Percentiles rank a stretch among this genome's conserved stretches.
Conservation (phyloP, 2,329 filamentous ascomycete genomes). For the Amphichorda felina region DNA sequence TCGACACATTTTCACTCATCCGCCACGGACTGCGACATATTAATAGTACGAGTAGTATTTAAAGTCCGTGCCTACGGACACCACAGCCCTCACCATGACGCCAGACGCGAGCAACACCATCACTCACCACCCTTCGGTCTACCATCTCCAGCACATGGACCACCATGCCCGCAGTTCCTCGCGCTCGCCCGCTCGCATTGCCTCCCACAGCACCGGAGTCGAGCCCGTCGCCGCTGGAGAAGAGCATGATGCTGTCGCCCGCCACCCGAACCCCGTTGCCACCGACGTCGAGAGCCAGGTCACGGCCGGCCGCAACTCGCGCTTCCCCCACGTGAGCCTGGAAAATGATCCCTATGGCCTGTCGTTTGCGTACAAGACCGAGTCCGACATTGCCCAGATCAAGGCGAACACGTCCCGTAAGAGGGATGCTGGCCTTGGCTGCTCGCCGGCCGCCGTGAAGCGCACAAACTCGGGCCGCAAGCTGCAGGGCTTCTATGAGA, state of each 20-base stretch:
- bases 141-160: slow-evolving; percentile 24
- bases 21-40: too few relatives aligned
- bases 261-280: slow-evolving; percentile 21
- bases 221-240: slow-evolving; percentile 23
- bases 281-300: slow-evolving; percentile 38
- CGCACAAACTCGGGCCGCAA: slow-evolving; percentile 31
- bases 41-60: too few relatives aligned
- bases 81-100: slow-evolving; percentile 26
- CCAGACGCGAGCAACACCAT: slow-evolving; percentile 27
- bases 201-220: slow-evolving; percentile 27
- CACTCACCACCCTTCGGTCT: slow-evolving; percentile 31
- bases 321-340: slow-evolving; percentile 43
- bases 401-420: slow-evolving; percentile 72
- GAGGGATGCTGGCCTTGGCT: slow-evolving; percentile 34
- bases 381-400: slow-evolving; percentile 64
- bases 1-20: too few relatives aligned
- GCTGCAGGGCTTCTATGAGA: slow-evolving; percentile 73
- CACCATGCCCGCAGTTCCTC: slow-evolving; percentile 18
- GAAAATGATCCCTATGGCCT: slow-evolving; percentile 77
- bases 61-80: too few relatives aligned
- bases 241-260: slow-evolving; percentile 25
- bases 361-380: slow-evolving; percentile 63
- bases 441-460: slow-evolving; percentile 4
- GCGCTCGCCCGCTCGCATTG: slow-evolving; percentile 11
- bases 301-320: slow-evolving; percentile 21